Conservation (phyloP, 345 rosid species). For the Hevea brasiliensis region DNA sequence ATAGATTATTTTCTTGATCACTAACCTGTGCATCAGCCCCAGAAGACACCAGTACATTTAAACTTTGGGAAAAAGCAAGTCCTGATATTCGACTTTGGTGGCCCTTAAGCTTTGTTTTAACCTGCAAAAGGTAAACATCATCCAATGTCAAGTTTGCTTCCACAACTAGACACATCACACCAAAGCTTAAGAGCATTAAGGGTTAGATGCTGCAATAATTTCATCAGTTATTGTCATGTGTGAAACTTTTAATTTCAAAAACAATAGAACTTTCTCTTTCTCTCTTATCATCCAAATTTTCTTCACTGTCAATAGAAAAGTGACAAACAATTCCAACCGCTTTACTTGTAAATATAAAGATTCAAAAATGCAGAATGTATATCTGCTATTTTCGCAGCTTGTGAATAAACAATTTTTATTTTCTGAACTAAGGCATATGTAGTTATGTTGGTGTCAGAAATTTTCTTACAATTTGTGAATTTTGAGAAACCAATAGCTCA, state of each 20-base stretch:
- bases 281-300: background rate
- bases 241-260: background rate
- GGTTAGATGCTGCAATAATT: background rate
- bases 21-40: conserved; percentile 88
- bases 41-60: conserved; percentile 71
- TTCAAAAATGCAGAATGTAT: background rate
- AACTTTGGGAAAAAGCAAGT: conserved; percentile 68
- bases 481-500: background rate
- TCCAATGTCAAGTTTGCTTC: background rate
- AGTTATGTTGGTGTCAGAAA: background rate
- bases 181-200: background rate
- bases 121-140: conserved; percentile 37
- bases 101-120: conserved; percentile 73
- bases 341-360: background rate
- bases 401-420: background rate
- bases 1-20: background rate
- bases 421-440: background rate
- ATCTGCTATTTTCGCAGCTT: background rate
- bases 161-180: background rate
- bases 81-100: conserved; percentile 80
- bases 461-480: background rate
- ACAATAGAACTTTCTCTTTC: background rate
- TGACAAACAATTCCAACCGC: background rate
- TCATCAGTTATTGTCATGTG: background rate
- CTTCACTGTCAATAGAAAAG: background rate